Percentiles rank a stretch among this genome's conserved stretches.
Evolutionary conservation across 1,284 basidiomycete genomes (phyloP).

Genomic region (Apiotrichum brassicae): DNA sequence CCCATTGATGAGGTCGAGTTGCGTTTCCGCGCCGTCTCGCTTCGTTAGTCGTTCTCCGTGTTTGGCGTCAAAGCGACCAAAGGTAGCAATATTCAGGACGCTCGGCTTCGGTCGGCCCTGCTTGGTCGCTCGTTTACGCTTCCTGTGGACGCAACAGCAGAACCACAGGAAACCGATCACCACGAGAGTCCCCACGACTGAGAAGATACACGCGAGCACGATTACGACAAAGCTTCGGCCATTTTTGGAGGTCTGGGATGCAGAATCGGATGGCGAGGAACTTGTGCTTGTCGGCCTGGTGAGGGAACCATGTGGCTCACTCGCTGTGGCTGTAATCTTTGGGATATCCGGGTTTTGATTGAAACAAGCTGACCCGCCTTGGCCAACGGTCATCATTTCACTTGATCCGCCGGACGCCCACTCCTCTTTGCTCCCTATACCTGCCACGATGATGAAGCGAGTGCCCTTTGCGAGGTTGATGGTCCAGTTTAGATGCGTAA

Average conservation of each 20-base stretch:
- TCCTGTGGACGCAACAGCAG: conserved; percentile 31
- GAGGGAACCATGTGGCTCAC: not conserved
- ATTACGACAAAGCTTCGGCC: not conserved
- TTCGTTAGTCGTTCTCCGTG: not conserved
- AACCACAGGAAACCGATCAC: conserved; percentile 46
- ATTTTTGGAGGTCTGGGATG: not conserved
- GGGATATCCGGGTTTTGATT: conserved; percentile 9
- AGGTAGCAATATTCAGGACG: conserved; percentile 8
- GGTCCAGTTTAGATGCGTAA: conserved; percentile 41
- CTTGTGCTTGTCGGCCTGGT: not conserved
- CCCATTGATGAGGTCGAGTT: conserved; percentile 19
- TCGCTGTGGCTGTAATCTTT: conserved; percentile 7
- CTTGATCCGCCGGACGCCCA: conserved; percentile 43
- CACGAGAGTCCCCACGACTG: conserved; percentile 33
- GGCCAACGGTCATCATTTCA: conserved; percentile 43
- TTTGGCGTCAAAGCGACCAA: conserved; percentile 7
- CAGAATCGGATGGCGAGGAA: not conserved
- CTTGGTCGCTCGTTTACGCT: conserved; percentile 14
- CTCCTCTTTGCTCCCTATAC: conserved; percentile 38
- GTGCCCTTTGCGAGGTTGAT: conserved; percentile 42
- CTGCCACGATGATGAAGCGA: conserved; percentile 43
- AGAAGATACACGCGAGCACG: conserved; percentile 58
- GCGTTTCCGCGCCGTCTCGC: conserved; percentile 10
- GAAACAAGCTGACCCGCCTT: conserved; percentile 31
- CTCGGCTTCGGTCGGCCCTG: conserved; percentile 6